A percentile compares a stretch with the other conserved stretches of the same genome.
Conservation (phyloP, 2,329 filamentous ascomycete genomes). For the Pestalotiopsis fici region DNA sequence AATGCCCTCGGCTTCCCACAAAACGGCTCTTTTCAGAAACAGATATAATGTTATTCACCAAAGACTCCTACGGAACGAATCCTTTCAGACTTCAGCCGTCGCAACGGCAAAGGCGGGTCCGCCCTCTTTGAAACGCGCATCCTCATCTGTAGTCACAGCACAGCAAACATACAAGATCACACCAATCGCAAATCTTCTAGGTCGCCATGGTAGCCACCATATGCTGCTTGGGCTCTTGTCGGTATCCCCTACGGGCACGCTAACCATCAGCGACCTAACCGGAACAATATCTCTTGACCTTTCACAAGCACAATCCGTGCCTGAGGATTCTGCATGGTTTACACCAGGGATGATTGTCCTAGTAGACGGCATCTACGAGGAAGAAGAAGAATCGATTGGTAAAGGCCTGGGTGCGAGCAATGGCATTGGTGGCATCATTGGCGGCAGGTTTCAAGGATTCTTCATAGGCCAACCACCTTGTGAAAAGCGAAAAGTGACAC, state of each 20-base stretch:
- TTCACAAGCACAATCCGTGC: conserved; percentile 77
- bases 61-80: conserved; percentile 86
- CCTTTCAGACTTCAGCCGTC: conserved; percentile 83
- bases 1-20: conserved; percentile 76
- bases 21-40: conserved; percentile 84
- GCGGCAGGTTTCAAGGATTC: conserved; percentile 88
- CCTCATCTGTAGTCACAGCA: conserved; percentile 50
- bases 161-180: conserved; percentile 84
- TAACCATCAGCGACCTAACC: conserved; percentile 84
- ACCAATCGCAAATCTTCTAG: conserved; percentile 74
- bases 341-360: conserved; percentile 94
- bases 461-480: conserved; percentile 90
- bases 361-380: conserved; percentile 94
- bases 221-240: conserved; percentile 84
- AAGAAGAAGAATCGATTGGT: conserved; percentile 74
- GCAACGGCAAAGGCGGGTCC: conserved; percentile 53
- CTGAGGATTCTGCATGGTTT: conserved; percentile 88
- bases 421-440: conserved; percentile 86
- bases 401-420: conserved; percentile 73
- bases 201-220: conserved; percentile 81
- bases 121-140: conserved; percentile 57
- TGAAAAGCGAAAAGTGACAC: conserved; percentile 77
- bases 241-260: conserved; percentile 75
- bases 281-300: conserved; percentile 87
- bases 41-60: conserved; percentile 92